Evolutionary conservation across 2,329 filamentous ascomycete species (phyloP).

Genomic region (Reticulascus tulasneorum): DNA sequence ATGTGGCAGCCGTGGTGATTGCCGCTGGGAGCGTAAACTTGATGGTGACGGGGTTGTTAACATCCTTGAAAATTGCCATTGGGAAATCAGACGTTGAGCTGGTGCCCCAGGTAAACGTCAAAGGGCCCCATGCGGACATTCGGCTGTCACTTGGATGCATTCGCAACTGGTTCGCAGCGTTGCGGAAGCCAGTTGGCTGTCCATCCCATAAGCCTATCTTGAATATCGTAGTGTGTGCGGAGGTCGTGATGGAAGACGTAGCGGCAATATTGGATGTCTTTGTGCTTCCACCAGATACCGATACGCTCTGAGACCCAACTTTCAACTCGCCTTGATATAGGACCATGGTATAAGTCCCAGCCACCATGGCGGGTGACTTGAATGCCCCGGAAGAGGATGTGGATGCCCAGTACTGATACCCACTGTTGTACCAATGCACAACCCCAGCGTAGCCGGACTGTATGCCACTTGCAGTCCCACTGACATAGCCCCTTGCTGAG

Average conservation of each 20-base stretch:
- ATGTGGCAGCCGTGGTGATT: slow-evolving; percentile 40
- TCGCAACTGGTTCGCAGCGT: slow-evolving; percentile 52
- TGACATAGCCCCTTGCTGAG: slow-evolving; percentile 46
- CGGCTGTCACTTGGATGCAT: slow-evolving; percentile 55
- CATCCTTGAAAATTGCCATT: slow-evolving; percentile 52
- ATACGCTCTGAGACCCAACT: slow-evolving; percentile 41
- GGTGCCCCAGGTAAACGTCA: slow-evolving; percentile 49
- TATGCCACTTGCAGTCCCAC: slow-evolving; percentile 50
- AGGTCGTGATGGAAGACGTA: too few relatives aligned
- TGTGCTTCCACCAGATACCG: slow-evolving; percentile 41
- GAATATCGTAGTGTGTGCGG: slow-evolving; percentile 43
- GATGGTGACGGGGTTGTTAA: slow-evolving; percentile 45
- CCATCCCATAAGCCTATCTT: slow-evolving; percentile 57
- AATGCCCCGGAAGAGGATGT: slow-evolving; percentile 42
- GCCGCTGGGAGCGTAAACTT: slow-evolving; percentile 42
- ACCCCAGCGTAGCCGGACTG: slow-evolving; percentile 44
- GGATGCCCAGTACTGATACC: slow-evolving; percentile 56
- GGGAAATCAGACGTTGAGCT: slow-evolving; percentile 44
- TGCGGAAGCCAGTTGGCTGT: slow-evolving; percentile 50
- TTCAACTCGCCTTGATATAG: slow-evolving; percentile 54
- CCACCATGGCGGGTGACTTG: slow-evolving; percentile 55
- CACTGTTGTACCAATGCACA: slow-evolving; percentile 53
- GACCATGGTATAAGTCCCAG: slow-evolving; percentile 56
- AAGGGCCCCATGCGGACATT: slow-evolving; percentile 48
- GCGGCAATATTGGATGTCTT: slow-evolving; percentile 44